Conservation (phyloP, 1,284 basidiomycete species). For the Boletus sp. region DNA sequence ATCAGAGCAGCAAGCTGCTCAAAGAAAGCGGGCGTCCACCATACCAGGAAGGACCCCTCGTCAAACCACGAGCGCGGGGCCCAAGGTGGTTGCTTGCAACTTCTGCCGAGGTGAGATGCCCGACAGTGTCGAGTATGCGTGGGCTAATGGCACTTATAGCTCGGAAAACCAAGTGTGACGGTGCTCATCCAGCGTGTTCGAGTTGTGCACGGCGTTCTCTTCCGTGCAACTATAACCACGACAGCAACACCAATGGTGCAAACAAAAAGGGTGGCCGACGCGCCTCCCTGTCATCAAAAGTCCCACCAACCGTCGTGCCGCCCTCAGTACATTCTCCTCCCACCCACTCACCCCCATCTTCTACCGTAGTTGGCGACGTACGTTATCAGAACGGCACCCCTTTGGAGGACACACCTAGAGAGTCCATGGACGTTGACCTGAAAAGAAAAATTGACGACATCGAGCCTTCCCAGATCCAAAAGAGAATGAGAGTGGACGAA, state of each 20-base stretch:
- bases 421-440: slow-evolving; percentile 33
- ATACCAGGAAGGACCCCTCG: slow-evolving; percentile 58
- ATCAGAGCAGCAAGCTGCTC: slow-evolving; percentile 55
- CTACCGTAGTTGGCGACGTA: slow-evolving; percentile 31
- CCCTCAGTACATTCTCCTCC: slow-evolving; percentile 52
- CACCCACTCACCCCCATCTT: slow-evolving; percentile 44
- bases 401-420: slow-evolving; percentile 26
- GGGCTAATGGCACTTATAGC: slow-evolving; percentile 40
- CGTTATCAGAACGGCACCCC: slow-evolving; percentile 32
- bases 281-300: slow-evolving; percentile 45
- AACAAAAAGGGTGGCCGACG: slow-evolving; percentile 47
- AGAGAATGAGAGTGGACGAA: slow-evolving; percentile 38
- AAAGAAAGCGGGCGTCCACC: slow-evolving; percentile 63
- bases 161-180: slow-evolving; percentile 81
- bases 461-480: slow-evolving; percentile 33
- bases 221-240: slow-evolving; percentile 75
- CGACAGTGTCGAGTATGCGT: slow-evolving; percentile 11
- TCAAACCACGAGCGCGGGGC: slow-evolving; percentile 62
- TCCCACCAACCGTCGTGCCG: slow-evolving; percentile 34
- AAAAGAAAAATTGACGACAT: slow-evolving; percentile 38
- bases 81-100: slow-evolving; percentile 80
- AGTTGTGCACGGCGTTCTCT: slow-evolving; percentile 70
- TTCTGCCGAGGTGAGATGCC: slow-evolving; percentile 64
- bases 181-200: slow-evolving; percentile 71
- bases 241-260: slow-evolving; percentile 41